Evolutionary conservation across 108 stramenopile species (phyloP).

Genomic region (Nannochloropsis salina): DNA sequence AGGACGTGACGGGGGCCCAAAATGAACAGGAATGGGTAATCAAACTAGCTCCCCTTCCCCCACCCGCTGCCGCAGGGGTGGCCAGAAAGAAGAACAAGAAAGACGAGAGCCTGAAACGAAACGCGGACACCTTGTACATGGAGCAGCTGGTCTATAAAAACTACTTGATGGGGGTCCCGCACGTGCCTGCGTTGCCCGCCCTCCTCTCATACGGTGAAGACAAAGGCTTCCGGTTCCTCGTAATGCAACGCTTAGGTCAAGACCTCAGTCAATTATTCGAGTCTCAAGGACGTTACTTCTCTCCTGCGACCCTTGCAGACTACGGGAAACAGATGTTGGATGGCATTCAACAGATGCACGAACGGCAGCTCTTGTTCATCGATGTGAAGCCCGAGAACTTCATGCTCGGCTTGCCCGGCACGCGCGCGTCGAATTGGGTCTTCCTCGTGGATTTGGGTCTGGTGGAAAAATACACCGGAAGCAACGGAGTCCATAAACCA

Average conservation of each 20-base stretch:
- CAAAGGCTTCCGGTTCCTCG: constrained; percentile 33
- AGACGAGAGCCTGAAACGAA: constrained; percentile 28
- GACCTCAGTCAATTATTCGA: constrained; percentile 30
- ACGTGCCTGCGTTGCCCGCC: constrained; percentile 25
- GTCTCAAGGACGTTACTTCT: constrained; percentile 17
- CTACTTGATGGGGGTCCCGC: constrained; percentile 34
- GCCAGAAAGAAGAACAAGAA: constrained; percentile 33
- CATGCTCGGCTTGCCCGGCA: constrained; percentile 36
- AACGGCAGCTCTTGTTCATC: constrained; percentile 35
- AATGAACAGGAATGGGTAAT: constrained; percentile 22
- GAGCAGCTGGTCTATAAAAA: constrained; percentile 39
- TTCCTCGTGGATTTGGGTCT: constrained; percentile 48
- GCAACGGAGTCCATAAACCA: background rate
- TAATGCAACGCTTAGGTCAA: constrained; percentile 40
- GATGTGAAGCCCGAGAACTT: constrained; percentile 51
- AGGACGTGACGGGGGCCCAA: background rate
- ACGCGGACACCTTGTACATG: constrained; percentile 43
- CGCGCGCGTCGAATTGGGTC: background rate
- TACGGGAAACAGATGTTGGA: constrained; percentile 41
- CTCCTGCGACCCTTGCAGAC: constrained; percentile 21
- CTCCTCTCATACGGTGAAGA: constrained; percentile 37
- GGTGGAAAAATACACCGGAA: constrained; percentile 30
- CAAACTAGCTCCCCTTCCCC: constrained; percentile 35
- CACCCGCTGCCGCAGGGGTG: constrained; percentile 32
- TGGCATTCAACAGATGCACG: constrained; percentile 33